Conservation (phyloP, 139 green algal species). For the Auxenochlorella protothecoides region DNA sequence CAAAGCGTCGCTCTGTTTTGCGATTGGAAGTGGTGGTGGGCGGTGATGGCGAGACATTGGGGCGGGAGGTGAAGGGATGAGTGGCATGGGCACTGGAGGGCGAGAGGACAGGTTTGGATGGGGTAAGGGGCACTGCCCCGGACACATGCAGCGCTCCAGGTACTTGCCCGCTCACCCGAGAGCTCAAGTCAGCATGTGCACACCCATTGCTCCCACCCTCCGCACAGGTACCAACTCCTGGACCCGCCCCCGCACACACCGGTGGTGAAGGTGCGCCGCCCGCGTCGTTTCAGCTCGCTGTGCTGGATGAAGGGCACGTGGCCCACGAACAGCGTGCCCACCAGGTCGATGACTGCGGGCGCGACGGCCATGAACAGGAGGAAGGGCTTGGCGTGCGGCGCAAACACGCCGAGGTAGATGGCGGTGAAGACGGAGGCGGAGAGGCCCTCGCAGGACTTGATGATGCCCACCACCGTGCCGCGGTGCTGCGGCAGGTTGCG, state of each 20-base stretch:
- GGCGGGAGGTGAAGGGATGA: too few species aligned
- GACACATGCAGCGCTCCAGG: too few species aligned
- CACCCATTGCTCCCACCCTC: background rate
- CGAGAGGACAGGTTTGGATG: too few species aligned
- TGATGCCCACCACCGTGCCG: slow-evolving; percentile 62
- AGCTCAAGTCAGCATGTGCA: background rate
- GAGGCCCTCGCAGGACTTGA: slow-evolving; percentile 57
- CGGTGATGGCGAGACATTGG: too few species aligned
- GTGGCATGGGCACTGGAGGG: too few species aligned
- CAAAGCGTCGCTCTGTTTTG: slow-evolving; percentile 14
- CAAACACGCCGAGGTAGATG: slow-evolving; percentile 41
- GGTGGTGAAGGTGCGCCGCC: slow-evolving; percentile 15
- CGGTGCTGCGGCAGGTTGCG: slow-evolving; percentile 69
- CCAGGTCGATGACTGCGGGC: slow-evolving; percentile 16
- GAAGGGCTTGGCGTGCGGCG: slow-evolving; percentile 28
- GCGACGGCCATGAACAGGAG: slow-evolving; percentile 44
- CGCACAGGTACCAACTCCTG: too few species aligned
- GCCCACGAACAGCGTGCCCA: slow-evolving; percentile 38
- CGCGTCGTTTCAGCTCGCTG: slow-evolving; percentile 9
- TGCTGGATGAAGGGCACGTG: slow-evolving; percentile 17
- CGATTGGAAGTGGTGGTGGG: background rate
- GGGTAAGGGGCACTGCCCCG: too few species aligned
- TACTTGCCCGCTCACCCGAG: too few species aligned
- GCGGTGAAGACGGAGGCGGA: slow-evolving; percentile 41
- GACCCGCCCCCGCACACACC: background rate